phyloP scores from a whole-genome alignment of 257 asterid species.

The Rauvolfia tetraphylla region DNA sequence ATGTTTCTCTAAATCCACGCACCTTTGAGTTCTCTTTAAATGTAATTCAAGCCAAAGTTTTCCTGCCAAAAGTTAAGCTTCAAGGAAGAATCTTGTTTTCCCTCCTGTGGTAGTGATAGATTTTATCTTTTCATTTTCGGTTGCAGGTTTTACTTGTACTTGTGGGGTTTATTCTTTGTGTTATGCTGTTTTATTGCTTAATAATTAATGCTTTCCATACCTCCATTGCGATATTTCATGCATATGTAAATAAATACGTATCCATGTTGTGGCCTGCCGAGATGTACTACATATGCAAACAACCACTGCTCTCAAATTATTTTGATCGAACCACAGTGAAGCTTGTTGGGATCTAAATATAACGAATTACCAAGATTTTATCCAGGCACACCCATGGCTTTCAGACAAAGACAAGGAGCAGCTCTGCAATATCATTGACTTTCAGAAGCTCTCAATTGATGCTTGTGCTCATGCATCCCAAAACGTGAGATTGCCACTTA shows the following conservation, averaged over 20 bases:
- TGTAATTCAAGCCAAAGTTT: background rate
- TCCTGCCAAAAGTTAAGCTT: background rate
- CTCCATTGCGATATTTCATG: background rate
- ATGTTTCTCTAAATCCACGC: background rate
- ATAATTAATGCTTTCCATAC: background rate
- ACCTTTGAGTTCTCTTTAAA: background rate
- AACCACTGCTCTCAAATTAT: background rate
- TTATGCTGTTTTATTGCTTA: background rate
- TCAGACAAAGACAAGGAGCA: constrained; percentile 69
- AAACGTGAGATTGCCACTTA: constrained; percentile 79
- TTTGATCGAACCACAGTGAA: constrained; percentile 4
- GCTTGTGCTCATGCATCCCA: constrained; percentile 99
- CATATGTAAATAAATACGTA: too few species aligned
- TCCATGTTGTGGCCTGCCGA: background rate
- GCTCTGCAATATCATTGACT: constrained; percentile 73
- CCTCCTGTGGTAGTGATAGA: background rate
- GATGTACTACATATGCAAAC: background rate
- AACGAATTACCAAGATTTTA: constrained; percentile 16
- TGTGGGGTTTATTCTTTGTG: background rate
- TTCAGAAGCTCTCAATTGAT: constrained; percentile 90
- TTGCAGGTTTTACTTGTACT: background rate
- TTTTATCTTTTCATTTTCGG: background rate
- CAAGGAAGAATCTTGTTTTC: background rate
- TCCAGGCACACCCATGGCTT: constrained; percentile 90
- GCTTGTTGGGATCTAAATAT: constrained; percentile 2